Evolutionary conservation across 768 basidiomycete genomes (phyloP), one percentile per base, ranked within the genome.

Genomic region (Termitomyces titanicus): DNA sequence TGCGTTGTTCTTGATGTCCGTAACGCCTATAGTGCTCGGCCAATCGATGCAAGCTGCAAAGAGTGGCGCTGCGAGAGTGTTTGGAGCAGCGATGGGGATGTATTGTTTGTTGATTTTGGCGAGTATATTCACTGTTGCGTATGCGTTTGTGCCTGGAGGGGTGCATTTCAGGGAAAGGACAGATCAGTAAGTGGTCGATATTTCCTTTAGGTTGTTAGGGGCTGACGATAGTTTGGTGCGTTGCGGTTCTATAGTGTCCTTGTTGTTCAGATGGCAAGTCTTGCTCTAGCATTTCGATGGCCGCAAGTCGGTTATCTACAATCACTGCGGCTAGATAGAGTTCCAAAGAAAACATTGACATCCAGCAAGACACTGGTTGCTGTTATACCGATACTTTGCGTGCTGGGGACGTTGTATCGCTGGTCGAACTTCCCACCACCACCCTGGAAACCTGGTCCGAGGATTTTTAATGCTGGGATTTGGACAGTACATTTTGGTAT

Each of bases 401-500:
- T 86, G 25, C 65, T 84, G 11, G 73, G 76, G 15, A 80, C 86
- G 2, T 56, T 85, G 6, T 81, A 82, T 53, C 77, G 76, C 20
- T 74, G 80, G 61, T 86, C 89, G 0, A 66, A 68, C 1, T 52
- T 64, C 0, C 67, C 77, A 17, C 81, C 85, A 0, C 69, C 65
- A 24, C 85, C 89, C 3, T 84, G 82, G 69, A 83, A 83, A 51
- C 71, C 83, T 25, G 83, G 81, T 3, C 77, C 84, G 15, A 75
- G 88, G 29, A 77, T 89, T n/a, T 73, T 94, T 40, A 86, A 84
- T 18, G 85, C 88, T 5, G 93, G 89, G 3, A 92, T 95, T 27
- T 95, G 92, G 93, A 92, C 94, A 0, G 78, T 96, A 24, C 94
- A 96, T 68, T 96, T 96, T 65, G 94, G 94, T 51, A 74, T 82